phyloP scores from a whole-genome alignment of 345 rosid species.

The Salix arbutifolia region DNA sequence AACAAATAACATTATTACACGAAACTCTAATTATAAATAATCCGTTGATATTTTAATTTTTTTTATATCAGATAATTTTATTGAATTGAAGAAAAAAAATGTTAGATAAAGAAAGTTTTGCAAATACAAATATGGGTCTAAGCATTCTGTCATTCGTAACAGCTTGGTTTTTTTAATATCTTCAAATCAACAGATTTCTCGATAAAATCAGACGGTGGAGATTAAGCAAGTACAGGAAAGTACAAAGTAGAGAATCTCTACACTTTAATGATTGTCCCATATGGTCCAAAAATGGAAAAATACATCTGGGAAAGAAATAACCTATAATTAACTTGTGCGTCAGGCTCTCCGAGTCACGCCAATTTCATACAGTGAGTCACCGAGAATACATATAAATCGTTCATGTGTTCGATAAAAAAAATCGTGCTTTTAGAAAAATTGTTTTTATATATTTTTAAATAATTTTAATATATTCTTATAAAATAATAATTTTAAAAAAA shows the following conservation, averaged over 20 bases:
- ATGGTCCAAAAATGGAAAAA: not conserved
- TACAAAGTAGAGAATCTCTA: not conserved
- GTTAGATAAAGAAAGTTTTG: too few relatives aligned
- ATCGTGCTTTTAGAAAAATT: too few relatives aligned
- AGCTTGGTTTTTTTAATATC: too few relatives aligned
- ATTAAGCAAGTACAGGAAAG: constrained; percentile 11
- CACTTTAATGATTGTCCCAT: not conserved
- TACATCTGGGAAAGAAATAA: not conserved
- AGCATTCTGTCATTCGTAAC: too few relatives aligned
- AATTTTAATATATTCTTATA: too few relatives aligned
- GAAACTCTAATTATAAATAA: too few relatives aligned
- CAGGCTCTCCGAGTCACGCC: not conserved
- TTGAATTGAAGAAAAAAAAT: not conserved
- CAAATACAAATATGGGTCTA: too few relatives aligned
- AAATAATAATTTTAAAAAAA: too few relatives aligned
- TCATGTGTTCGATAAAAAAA: not conserved
- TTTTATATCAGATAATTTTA: too few relatives aligned
- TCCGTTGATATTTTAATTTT: too few relatives aligned
- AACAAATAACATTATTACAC: too few relatives aligned
- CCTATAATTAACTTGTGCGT: not conserved
- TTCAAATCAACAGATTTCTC: not conserved
- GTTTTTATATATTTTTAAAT: too few relatives aligned
- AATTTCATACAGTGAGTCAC: constrained; percentile 13
- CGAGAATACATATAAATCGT: constrained; percentile 13
- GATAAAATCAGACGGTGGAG: not conserved